These are phyloP conservation scores for Cinnamomum micranthum DNA, from an alignment of 164 flowering plant genomes.

Conservation along the genomic window DNA sequence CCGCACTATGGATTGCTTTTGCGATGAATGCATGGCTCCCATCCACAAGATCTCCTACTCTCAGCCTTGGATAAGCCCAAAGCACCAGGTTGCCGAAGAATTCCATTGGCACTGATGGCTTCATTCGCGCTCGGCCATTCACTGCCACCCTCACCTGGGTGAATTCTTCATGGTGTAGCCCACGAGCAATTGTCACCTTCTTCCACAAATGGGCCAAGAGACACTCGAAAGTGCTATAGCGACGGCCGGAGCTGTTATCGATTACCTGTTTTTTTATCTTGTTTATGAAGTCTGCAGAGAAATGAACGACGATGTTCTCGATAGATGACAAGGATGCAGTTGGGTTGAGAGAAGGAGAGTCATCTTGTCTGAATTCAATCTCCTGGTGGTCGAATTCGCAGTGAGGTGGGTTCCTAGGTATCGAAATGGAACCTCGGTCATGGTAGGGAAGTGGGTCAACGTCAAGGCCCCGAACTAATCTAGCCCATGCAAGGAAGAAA, in stretches of 20 bases:
- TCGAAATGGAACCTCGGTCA: too few species aligned
- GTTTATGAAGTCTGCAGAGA: too few species aligned
- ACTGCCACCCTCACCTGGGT: constrained; percentile 16
- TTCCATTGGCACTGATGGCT: constrained; percentile 1
- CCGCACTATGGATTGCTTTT: constrained; percentile 12
- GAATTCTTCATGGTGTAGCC: constrained; percentile 9
- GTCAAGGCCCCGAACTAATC: too few species aligned
- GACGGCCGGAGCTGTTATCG: not conserved
- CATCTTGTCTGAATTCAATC: too few species aligned
- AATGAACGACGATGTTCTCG: too few species aligned
- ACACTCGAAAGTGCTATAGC: constrained; percentile 27
- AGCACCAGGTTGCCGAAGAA: constrained; percentile 21
- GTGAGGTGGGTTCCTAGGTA: constrained; percentile 8
- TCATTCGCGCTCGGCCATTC: constrained; percentile 13
- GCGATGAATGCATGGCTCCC: constrained; percentile 4
- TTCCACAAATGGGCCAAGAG: constrained; percentile 31
- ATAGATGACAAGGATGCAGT: too few species aligned
- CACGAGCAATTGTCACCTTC: constrained; percentile 21
- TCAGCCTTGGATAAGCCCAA: constrained; percentile 12
- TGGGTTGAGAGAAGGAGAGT: too few species aligned
- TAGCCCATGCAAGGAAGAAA: too few species aligned
- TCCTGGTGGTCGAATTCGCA: constrained; percentile 8
- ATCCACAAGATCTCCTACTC: constrained; percentile 8
- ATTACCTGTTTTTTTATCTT: constrained; percentile 16
- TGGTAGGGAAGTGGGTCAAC: too few species aligned